Base-by-base conservation (phyloP, 768 basidiomycete genomes). In the Nevesoporus exiguus region DNA sequence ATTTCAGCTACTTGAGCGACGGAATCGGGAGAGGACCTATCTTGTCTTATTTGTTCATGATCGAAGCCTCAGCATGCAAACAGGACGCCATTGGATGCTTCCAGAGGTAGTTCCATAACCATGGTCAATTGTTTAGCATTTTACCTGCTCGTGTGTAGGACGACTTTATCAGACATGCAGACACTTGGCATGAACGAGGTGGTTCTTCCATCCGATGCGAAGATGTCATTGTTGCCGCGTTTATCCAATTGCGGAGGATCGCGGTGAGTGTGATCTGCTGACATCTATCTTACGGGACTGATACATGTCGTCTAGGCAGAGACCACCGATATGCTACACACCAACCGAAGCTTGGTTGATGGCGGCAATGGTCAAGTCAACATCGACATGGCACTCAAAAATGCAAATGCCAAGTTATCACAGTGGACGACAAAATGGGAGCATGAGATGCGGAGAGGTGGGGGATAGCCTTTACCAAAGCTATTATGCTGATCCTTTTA, bases 41-140 rank as follows among this genome's bases (percentile, higher is more conserved):
- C 81, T 93, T 45, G 89, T 93, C 14, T 72, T 93, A 14, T 93
- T 88, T 62, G 85, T 90, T 40, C 91, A 93, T 63, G 90, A 93
- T 69, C 85, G 90, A 50, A 89, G 86, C 63, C 77, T 93, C 43
- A 88, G 85, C 71, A 91, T 87, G 70, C 90, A 93, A 69, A 92
- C 90, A 2, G 91, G 90, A 45, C 77, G 87, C 40, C 84, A 82
- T 55, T 92, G 89, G 89, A 93, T 93, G 91, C 78, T 93, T 19
- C 88, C 87, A 9, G 90, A 92, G 74, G 77, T 78, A 58, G 33
- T 21, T 57, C 47, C 19, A 22, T 43, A 42, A 45, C 42, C 14
- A 54, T 25, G 50, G 15, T 42, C 37, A 19, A 49, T n/a, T 24
- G 6, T 50, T 54, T 55, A 45, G n/a, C 33, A 15, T 55, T 56